phyloP scores from a whole-genome alignment of 805 yeast genomes.

The Saturnispora serradocipensis region DNA sequence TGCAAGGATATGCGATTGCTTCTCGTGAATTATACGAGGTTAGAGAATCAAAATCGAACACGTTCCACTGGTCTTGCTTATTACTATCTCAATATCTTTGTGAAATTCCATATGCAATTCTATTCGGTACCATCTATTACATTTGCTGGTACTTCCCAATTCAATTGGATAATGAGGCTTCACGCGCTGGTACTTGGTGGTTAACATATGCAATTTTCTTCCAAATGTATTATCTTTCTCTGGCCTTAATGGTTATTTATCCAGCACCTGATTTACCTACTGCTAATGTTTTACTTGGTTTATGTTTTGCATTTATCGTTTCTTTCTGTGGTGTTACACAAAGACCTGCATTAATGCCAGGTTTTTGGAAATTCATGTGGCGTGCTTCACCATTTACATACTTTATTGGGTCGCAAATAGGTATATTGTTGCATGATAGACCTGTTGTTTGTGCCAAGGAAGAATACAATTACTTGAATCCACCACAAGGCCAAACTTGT shows the following conservation, averaged over 20 bases:
- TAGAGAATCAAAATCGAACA: constrained; percentile 62
- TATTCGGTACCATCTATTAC: constrained; percentile 40
- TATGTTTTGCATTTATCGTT: constrained; percentile 48
- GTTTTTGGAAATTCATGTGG: constrained; percentile 54
- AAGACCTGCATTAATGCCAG: constrained; percentile 48
- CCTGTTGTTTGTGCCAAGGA: constrained; percentile 37
- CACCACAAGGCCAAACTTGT: constrained; percentile 61
- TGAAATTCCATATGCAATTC: constrained; percentile 53
- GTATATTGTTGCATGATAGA: constrained; percentile 40
- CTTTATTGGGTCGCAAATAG: constrained; percentile 46
- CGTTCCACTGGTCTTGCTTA: constrained; percentile 63
- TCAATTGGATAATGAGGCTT: constrained; percentile 27
- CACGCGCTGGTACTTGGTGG: constrained; percentile 42
- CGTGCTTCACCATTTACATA: constrained; percentile 66
- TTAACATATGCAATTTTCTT: constrained; percentile 29
- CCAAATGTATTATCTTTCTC: constrained; percentile 37
- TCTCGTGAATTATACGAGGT: constrained; percentile 62
- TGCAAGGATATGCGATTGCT: constrained; percentile 49
- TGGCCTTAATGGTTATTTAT: constrained; percentile 48
- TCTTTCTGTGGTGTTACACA: constrained; percentile 67
- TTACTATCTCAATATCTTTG: constrained; percentile 43
- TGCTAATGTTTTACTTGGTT: constrained; percentile 50
- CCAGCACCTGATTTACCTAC: constrained; percentile 57
- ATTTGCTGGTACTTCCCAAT: constrained; percentile 31
- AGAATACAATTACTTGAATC: constrained; percentile 43